A percentile compares a stretch with the other conserved stretches of the same genome.
phyloP scores from a whole-genome alignment of 2,329 filamentous ascomycete genomes.

The Amauroascus niger region DNA sequence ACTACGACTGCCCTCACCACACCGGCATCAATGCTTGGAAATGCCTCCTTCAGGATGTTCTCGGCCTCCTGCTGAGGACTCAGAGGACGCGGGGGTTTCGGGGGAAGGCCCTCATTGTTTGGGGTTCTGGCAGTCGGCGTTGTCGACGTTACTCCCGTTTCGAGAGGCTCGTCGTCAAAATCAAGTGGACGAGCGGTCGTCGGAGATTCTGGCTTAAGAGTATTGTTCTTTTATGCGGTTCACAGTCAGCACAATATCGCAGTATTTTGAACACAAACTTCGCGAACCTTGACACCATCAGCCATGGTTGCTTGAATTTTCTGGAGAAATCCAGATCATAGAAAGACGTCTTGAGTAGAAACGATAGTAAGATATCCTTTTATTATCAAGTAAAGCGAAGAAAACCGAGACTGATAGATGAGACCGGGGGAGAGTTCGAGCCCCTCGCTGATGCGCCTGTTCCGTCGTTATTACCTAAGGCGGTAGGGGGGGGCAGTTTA shows the following conservation, averaged over 20 bases:
- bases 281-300: slow-evolving; percentile 9
- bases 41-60: slow-evolving; percentile 83
- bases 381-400: no score
- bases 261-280: neutral
- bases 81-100: slow-evolving; percentile 76
- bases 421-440: neutral
- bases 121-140: slow-evolving; percentile 19
- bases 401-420: neutral
- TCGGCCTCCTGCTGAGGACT: slow-evolving; percentile 77
- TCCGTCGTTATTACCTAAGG: no score
- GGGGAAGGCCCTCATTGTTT: slow-evolving; percentile 35
- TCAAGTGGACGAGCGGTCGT: slow-evolving; percentile 49
- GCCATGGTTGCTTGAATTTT: slow-evolving; percentile 4
- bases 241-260: neutral
- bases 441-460: neutral
- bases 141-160: slow-evolving; percentile 28
- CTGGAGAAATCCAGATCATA: neutral
- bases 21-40: slow-evolving; percentile 67
- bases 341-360: neutral
- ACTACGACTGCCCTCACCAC: slow-evolving; percentile 81
- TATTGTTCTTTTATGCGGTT: slow-evolving; percentile 13
- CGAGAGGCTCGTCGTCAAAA: slow-evolving; percentile 49
- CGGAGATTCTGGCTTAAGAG: slow-evolving; percentile 41
- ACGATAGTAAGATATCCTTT: no score
- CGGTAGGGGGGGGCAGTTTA: no score